Conservation (phyloP, 1,284 basidiomycete genomes). For the Stereum hirsutum region DNA sequence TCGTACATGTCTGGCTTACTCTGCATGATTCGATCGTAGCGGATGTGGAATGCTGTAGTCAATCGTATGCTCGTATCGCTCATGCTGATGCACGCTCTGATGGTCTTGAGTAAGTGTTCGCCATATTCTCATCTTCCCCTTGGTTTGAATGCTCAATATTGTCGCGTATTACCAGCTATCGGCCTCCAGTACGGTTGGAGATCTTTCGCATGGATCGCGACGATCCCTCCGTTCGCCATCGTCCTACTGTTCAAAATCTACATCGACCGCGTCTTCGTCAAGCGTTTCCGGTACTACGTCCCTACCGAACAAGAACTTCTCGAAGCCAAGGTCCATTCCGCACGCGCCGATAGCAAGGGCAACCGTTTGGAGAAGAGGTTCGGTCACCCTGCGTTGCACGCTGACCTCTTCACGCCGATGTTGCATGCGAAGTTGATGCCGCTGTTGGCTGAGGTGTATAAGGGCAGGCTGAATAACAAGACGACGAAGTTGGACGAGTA, state of each 20-base stretch:
- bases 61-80: conserved; percentile 75
- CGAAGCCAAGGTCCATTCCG: conserved; percentile 63
- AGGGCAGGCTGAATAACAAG: conserved; percentile 57
- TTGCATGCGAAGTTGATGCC: conserved; percentile 80
- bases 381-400: conserved; percentile 76
- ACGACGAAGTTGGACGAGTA: conserved; percentile 63
- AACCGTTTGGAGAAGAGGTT: conserved; percentile 76
- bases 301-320: conserved; percentile 66
- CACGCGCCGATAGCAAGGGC: conserved; percentile 55
- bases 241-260: conserved; percentile 78
- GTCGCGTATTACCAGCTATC: conserved; percentile 46
- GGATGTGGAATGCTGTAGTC: conserved; percentile 87
- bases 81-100: conserved; percentile 77
- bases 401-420: conserved; percentile 82
- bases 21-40: conserved; percentile 29
- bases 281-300: conserved; percentile 72
- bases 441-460: conserved; percentile 64
- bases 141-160: conserved; percentile 5
- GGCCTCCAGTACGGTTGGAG: conserved; percentile 75
- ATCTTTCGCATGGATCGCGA: conserved; percentile 63
- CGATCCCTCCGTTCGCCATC: conserved; percentile 71
- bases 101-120: conserved; percentile 77
- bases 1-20: background rate
- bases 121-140: background rate
- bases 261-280: conserved; percentile 58